Evolutionary conservation across 1,284 basidiomycete species (phyloP).

Genomic region (Baeospora myosura): DNA sequence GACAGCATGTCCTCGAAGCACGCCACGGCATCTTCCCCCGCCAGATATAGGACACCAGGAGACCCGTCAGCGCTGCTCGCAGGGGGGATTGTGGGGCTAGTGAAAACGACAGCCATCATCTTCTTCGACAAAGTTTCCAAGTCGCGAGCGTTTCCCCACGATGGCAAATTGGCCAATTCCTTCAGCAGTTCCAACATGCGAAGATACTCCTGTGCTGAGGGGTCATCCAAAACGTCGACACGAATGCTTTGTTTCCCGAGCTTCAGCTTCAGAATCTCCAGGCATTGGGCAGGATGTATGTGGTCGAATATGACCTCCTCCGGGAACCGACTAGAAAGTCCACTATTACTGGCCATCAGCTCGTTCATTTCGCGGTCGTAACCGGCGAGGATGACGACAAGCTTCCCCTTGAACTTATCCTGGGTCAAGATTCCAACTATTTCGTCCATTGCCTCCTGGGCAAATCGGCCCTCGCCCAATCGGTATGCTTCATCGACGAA

Average conservation of each 20-base stretch:
- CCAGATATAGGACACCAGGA: slow-evolving; percentile 14
- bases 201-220: slow-evolving; percentile 21
- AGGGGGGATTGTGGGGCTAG: too few relatives aligned
- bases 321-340: slow-evolving; percentile 61
- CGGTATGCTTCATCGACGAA: slow-evolving; percentile 66
- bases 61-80: slow-evolving; percentile 7
- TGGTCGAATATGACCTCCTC: slow-evolving; percentile 50
- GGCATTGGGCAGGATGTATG: slow-evolving; percentile 41
- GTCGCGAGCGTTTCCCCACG: slow-evolving; percentile 62
- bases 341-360: slow-evolving; percentile 49
- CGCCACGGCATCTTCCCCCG: slow-evolving; percentile 24
- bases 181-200: slow-evolving; percentile 31
- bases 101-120: slow-evolving; percentile 31
- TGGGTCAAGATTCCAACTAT: slow-evolving; percentile 55
- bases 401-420: slow-evolving; percentile 44
- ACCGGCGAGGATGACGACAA: slow-evolving; percentile 61
- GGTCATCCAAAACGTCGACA: slow-evolving; percentile 30
- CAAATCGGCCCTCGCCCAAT: slow-evolving; percentile 49
- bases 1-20: slow-evolving; percentile 17
- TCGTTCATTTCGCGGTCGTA: slow-evolving; percentile 61
- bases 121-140: slow-evolving; percentile 44
- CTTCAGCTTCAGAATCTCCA: slow-evolving; percentile 40
- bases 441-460: slow-evolving; percentile 62
- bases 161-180: slow-evolving; percentile 35
- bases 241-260: slow-evolving; percentile 35